A percentile compares a stretch with the other conserved stretches of the same genome.
Conservation (phyloP, 495 filamentous ascomycete species). For the Neurospora sp. region DNA sequence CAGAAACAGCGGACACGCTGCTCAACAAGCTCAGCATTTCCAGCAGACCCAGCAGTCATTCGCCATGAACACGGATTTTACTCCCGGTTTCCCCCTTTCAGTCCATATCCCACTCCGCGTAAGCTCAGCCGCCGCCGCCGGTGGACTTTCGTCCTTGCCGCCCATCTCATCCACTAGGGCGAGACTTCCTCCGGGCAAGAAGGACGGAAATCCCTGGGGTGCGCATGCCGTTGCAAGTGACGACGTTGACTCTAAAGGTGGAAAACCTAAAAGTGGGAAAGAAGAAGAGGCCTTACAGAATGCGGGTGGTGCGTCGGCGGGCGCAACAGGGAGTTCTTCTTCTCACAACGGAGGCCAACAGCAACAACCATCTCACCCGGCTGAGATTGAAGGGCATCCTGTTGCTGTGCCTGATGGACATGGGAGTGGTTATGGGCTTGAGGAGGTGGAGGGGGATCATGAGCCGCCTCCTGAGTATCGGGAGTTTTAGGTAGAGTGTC, state of each 20-base stretch:
- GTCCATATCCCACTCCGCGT: background rate
- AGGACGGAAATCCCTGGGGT: background rate
- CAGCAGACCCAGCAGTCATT: background rate
- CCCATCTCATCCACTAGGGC: background rate
- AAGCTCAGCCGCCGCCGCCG: background rate
- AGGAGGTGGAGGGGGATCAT: background rate
- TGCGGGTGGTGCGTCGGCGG: background rate
- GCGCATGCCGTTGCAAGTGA: too few relatives aligned
- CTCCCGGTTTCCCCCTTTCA: background rate
- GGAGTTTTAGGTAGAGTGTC: background rate
- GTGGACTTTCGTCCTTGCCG: background rate
- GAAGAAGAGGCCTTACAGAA: background rate
- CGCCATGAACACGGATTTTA: background rate
- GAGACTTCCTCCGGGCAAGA: background rate
- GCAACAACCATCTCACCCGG: background rate
- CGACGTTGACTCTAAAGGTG: background rate
- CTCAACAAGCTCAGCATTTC: background rate
- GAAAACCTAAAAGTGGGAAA: background rate
- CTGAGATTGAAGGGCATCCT: background rate
- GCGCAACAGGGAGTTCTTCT: background rate
- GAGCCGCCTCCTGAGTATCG: background rate
- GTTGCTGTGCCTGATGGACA: background rate
- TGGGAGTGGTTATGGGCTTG: background rate
- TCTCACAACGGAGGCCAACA: background rate
- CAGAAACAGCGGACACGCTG: background rate